Percentiles rank a stretch among this genome's conserved stretches.
Evolutionary conservation across 1,284 basidiomycete genomes (phyloP).

Genomic region (Uromyces viciae-fabae): DNA sequence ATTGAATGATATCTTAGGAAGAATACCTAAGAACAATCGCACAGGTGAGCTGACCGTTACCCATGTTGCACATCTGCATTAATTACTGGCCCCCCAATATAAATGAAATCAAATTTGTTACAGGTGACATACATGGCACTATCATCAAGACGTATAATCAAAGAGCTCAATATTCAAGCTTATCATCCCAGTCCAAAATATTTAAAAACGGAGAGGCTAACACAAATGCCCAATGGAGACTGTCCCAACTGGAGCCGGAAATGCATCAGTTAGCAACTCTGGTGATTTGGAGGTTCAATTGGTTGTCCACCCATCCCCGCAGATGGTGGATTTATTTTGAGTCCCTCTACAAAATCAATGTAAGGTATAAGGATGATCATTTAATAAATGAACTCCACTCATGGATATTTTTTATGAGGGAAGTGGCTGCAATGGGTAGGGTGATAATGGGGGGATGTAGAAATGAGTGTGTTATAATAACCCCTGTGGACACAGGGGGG

Average conservation of each 20-base stretch:
- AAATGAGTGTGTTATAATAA: too few relatives aligned
- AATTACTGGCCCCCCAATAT: background rate
- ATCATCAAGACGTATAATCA: background rate
- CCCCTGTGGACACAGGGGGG: too few relatives aligned
- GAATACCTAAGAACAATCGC: background rate
- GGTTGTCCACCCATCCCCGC: too few relatives aligned
- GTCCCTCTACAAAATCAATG: too few relatives aligned
- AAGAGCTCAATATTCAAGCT: background rate
- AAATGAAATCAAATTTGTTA: background rate
- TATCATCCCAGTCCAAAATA: background rate
- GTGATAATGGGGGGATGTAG: too few relatives aligned
- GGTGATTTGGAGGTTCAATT: background rate
- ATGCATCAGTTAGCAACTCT: background rate
- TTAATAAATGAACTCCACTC: too few relatives aligned
- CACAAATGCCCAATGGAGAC: background rate
- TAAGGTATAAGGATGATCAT: too few relatives aligned
- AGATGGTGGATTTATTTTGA: too few relatives aligned
- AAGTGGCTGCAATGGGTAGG: too few relatives aligned
- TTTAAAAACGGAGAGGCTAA: background rate
- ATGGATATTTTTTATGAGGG: too few relatives aligned
- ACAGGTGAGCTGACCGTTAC: background rate
- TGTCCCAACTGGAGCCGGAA: background rate
- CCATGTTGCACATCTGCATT: background rate
- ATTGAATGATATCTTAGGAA: background rate
- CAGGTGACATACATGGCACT: background rate